Conservation (phyloP, 2,329 filamentous ascomycete species). For the Didymosphaeria variabile region DNA sequence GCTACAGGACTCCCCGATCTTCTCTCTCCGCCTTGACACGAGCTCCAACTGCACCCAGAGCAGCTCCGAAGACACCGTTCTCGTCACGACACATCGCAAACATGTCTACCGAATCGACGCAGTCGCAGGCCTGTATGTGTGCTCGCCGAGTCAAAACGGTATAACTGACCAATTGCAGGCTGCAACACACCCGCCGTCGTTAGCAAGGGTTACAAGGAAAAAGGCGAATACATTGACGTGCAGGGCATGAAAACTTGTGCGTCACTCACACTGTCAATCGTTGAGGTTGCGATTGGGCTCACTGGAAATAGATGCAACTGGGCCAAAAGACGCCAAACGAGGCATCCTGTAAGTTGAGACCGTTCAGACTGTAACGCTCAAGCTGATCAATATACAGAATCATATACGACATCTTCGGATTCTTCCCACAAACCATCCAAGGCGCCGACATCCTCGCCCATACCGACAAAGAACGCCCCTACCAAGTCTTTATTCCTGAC, state of each 20-base stretch:
- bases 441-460: slow-evolving; percentile 70
- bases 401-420: slow-evolving; percentile 71
- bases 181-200: slow-evolving; percentile 62
- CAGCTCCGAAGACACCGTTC: slow-evolving; percentile 7
- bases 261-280: slow-evolving; percentile 20
- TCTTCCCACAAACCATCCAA: slow-evolving; percentile 69
- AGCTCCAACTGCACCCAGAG: slow-evolving; percentile 24
- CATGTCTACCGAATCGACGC: slow-evolving; percentile 49
- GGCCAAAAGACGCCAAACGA: slow-evolving; percentile 63
- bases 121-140: slow-evolving; percentile 46
- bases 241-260: slow-evolving; percentile 70
- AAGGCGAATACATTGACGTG: slow-evolving; percentile 67
- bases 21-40: slow-evolving; percentile 12
- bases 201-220: slow-evolving; percentile 61
- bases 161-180: slow-evolving; percentile 37
- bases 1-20: slow-evolving; percentile 15
- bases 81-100: slow-evolving; percentile 24
- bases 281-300: not conserved
- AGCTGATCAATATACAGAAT: slow-evolving; percentile 37
- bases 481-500: slow-evolving; percentile 90
- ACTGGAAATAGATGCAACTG: slow-evolving; percentile 60
- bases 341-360: slow-evolving; percentile 57
- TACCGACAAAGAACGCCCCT: slow-evolving; percentile 73
- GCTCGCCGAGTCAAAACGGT: not conserved
- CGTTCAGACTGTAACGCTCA: not conserved